Evolutionary conservation across 2,329 filamentous ascomycete species (phyloP).

Genomic region (Eutypa lata): DNA sequence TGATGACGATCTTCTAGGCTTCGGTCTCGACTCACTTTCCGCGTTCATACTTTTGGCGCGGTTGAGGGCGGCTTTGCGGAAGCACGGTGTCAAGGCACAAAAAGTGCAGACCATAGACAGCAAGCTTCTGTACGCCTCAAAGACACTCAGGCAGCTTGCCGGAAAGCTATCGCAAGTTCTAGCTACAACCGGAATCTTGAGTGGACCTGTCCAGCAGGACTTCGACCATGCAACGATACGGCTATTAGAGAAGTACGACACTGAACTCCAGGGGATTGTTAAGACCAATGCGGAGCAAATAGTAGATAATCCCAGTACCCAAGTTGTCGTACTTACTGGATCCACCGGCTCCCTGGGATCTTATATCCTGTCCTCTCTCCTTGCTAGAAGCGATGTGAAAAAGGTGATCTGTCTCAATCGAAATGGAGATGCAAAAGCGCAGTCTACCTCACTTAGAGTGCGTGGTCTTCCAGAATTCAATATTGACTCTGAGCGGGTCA

Average conservation of each 20-base stretch:
- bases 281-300: conserved; percentile 5
- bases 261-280: conserved; percentile 12
- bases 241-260: conserved; percentile 20
- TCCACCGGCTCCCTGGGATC: conserved; percentile 46
- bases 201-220: conserved; percentile 6
- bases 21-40: neutral
- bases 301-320: conserved; percentile 27
- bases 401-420: conserved; percentile 49
- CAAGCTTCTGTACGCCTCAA: conserved; percentile 7
- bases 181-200: neutral
- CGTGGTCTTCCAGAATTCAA: conserved; percentile 28
- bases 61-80: neutral
- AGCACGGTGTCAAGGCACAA: neutral
- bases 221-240: conserved; percentile 1
- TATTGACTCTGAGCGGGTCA: conserved; percentile 34
- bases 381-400: conserved; percentile 27
- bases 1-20: conserved; percentile 6
- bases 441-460: conserved; percentile 29
- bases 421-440: conserved; percentile 32
- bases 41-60: conserved; percentile 1
- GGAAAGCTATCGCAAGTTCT: conserved; percentile 7
- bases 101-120: conserved; percentile 4
- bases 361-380: conserved; percentile 39
- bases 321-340: conserved; percentile 40
- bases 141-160: conserved; percentile 6